Evolutionary conservation across 257 asterid genomes (phyloP), one percentile per base, ranked within the genome.

Genomic region (Rubia yunnanensis): DNA sequence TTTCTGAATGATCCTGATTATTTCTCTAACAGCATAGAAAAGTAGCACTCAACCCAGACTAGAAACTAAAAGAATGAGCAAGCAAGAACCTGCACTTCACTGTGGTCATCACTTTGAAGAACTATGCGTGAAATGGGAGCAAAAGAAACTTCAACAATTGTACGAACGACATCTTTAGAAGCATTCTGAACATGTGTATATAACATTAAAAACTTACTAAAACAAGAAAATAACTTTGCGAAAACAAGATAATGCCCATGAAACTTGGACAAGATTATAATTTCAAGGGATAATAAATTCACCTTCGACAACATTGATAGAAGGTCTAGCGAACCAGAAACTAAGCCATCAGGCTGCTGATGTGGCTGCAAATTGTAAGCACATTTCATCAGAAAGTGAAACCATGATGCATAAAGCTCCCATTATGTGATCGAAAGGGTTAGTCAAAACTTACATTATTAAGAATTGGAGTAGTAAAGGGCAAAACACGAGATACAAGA

Each of bases 241-340:
- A 46, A 48, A 63, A 62, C 17, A 20, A 38, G 8, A 10, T 49
- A 28, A 31, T 49, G 7, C 46, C 57, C 20, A 48, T 39, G 63
- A 27, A 0, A 49, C 35, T 44, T 35, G 5, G 44, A 58, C 39
- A 30, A 63, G 44, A 52, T n/a, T 46, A 46, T 17, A 27, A 41
- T 60, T 66, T 55, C 44, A 56, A 74, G 35, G 41, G 59, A 76
- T 62, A 58, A 55, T 52, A 28, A 68, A 46, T 77, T 72, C 76
- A 86, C 99, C 91, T 90, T 92, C 70, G 84, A 84, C 71, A 92
- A 78, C 96, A 92, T 86, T 62, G 94, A 76, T 54, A 88, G 68
- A 68, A 92, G 96, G 85, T 92, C 99, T 76, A 92, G 81, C 27
- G 96, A 84, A 72, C 95, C 96, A 74, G 99, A 88, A 74, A 89